phyloP scores from a whole-genome alignment of 2,329 filamentous ascomycete species.

The Drechslera avenae region DNA sequence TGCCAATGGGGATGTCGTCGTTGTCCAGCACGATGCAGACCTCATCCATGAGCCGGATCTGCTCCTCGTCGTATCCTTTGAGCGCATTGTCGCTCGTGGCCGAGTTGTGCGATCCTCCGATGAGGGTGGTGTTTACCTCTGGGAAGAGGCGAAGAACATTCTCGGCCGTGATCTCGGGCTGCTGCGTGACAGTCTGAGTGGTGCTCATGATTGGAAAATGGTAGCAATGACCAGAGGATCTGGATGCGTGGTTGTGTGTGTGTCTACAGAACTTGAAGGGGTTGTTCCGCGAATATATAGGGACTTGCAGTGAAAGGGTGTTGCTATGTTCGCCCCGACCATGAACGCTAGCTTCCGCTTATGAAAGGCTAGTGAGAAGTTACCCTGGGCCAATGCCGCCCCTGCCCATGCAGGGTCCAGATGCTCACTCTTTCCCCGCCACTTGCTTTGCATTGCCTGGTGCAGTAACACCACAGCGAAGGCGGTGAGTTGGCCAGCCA shows the following conservation, averaged over 20 bases:
- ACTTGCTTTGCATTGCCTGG: too few species aligned
- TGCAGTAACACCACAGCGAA: not conserved
- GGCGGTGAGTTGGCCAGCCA: not conserved
- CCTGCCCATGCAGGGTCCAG: conserved; percentile 9
- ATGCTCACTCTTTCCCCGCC: not conserved
- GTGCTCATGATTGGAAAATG: conserved; percentile 39
- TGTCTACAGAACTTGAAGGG: not conserved
- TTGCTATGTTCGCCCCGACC: too few species aligned
- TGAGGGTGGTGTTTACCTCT: conserved; percentile 70
- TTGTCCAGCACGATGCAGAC: conserved; percentile 96
- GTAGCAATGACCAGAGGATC: not conserved
- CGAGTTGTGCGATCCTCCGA: conserved; percentile 65
- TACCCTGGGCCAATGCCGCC: not conserved
- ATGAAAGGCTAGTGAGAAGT: too few species aligned
- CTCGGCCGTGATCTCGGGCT: conserved; percentile 77
- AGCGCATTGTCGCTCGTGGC: conserved; percentile 67
- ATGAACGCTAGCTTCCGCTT: too few species aligned
- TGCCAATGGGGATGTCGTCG: conserved; percentile 90
- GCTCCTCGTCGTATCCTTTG: conserved; percentile 93
- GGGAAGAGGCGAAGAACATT: conserved; percentile 89
- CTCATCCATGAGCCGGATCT: conserved; percentile 98
- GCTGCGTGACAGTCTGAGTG: conserved; percentile 39
- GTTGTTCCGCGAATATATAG: conserved; percentile 4
- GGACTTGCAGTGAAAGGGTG: not conserved
- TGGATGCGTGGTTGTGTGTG: conserved; percentile 3